These are phyloP conservation scores for Raphanus sativus DNA, from an alignment of 345 rosid genomes.

Conservation along the genomic window DNA sequence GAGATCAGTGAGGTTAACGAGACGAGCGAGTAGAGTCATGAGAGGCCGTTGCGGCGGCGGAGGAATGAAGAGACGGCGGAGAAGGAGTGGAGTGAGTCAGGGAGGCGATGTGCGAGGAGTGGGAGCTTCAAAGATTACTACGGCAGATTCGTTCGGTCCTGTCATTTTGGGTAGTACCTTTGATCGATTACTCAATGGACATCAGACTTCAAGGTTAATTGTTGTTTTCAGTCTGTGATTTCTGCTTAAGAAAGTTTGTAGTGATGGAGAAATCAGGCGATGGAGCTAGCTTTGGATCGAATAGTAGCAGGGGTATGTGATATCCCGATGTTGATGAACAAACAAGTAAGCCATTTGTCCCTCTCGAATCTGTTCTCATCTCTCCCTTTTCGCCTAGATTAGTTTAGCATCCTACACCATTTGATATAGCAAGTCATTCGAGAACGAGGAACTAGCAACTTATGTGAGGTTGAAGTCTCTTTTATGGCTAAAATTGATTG, in stretches of 20 bases:
- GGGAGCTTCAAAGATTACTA: conserved; percentile 29
- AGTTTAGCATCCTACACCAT: background rate
- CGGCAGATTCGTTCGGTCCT: conserved; percentile 53
- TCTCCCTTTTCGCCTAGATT: background rate
- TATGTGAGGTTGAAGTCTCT: background rate
- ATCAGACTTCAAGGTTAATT: conserved; percentile 71
- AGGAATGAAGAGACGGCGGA: too few species aligned
- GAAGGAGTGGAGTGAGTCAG: conserved; percentile 58
- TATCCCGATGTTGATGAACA: conserved; percentile 73
- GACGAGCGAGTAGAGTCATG: conserved; percentile 66
- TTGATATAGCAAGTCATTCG: background rate
- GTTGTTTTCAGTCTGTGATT: background rate
- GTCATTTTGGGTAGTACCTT: conserved; percentile 90
- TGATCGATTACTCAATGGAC: conserved; percentile 86
- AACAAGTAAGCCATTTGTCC: conserved; percentile 47
- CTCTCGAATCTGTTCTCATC: background rate
- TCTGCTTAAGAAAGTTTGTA: background rate
- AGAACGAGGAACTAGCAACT: background rate
- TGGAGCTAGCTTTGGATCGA: conserved; percentile 64
- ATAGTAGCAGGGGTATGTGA: conserved; percentile 82
- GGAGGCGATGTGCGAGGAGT: conserved; percentile 38
- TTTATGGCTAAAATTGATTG: background rate
- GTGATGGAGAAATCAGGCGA: conserved; percentile 44
- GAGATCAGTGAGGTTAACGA: too few species aligned
- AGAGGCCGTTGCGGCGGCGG: conserved; percentile 60